A percentile compares a stretch with the other conserved stretches of the same genome.
These are phyloP conservation scores for Neofusicoccum kwambonambiense DNA, from an alignment of 2,329 filamentous ascomycete genomes.

Conservation along the genomic window DNA sequence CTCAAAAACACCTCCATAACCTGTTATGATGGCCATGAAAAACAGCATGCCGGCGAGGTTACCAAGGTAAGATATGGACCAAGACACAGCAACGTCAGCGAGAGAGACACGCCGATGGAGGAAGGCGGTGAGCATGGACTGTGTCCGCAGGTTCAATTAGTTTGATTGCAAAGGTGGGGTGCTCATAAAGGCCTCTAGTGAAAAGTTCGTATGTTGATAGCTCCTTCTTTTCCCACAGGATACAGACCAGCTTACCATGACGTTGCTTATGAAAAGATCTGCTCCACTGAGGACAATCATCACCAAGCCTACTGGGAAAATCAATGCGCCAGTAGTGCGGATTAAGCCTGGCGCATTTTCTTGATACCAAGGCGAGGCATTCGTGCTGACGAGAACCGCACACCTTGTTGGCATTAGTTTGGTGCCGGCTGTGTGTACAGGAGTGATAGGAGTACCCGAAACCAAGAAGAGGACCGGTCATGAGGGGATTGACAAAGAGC, in stretches of 20 bases:
- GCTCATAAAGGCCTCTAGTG: too few relatives aligned
- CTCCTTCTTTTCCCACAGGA: not conserved
- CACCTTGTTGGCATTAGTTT: not conserved
- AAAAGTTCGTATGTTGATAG: not conserved
- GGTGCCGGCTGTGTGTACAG: too few relatives aligned
- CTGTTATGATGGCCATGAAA: conserved; percentile 29
- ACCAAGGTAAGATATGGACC: conserved; percentile 32
- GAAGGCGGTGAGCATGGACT: conserved; percentile 25
- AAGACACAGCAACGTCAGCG: conserved; percentile 27
- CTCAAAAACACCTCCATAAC: conserved; percentile 29
- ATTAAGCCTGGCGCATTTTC: conserved; percentile 44
- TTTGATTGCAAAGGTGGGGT: too few relatives aligned
- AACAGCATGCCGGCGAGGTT: conserved; percentile 34
- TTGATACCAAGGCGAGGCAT: conserved; percentile 48
- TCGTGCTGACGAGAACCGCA: conserved; percentile 34
- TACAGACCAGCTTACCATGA: conserved; percentile 12
- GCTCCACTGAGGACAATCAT: conserved; percentile 34
- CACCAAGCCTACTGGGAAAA: conserved; percentile 37
- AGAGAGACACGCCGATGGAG: conserved; percentile 24
- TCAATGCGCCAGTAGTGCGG: conserved; percentile 28
- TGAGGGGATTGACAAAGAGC: conserved; percentile 17
- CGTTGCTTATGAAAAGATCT: conserved; percentile 33
- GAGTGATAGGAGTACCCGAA: conserved; percentile 10
- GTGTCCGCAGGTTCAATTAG: too few relatives aligned
- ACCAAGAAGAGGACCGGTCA: conserved; percentile 19